Percentiles rank a stretch among this genome's conserved stretches.
Evolutionary conservation across 75 land plant species (phyloP).

Genomic region (Adiantum capillusveneris): DNA sequence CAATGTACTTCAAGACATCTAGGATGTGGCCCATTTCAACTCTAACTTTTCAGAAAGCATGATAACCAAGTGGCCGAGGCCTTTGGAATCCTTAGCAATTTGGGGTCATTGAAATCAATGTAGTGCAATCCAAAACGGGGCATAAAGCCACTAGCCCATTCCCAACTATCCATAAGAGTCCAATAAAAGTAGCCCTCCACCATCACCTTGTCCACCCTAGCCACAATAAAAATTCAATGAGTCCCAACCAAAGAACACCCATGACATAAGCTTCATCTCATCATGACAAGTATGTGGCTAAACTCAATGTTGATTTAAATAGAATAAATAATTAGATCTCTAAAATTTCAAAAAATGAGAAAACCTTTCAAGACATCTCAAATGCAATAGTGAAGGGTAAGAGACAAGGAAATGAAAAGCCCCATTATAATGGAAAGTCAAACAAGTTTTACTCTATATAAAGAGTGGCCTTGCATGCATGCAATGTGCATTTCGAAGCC

Average conservation of each 20-base stretch:
- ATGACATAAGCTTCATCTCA: too few relatives aligned
- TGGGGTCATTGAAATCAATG: slow-evolving; percentile 1
- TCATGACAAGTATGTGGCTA: too few relatives aligned
- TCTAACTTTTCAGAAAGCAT: background rate
- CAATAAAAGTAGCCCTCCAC: slow-evolving; percentile 17
- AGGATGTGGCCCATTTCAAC: too few relatives aligned
- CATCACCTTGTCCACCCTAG: background rate
- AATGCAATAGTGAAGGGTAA: too few relatives aligned
- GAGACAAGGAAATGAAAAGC: too few relatives aligned
- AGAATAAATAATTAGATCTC: background rate
- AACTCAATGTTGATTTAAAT: background rate
- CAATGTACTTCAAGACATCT: too few relatives aligned
- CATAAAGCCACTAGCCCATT: slow-evolving; percentile 14
- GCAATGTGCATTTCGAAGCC: too few relatives aligned
- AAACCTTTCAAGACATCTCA: too few relatives aligned
- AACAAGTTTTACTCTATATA: too few relatives aligned
- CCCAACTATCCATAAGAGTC: slow-evolving; percentile 18
- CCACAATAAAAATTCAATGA: background rate
- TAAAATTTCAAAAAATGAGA: background rate
- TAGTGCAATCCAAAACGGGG: slow-evolving; percentile 13
- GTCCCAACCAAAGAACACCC: too few relatives aligned
- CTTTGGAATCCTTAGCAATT: slow-evolving; percentile 3
- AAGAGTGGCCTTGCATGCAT: too few relatives aligned
- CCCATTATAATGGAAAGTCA: too few relatives aligned
- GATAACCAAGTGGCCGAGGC: slow-evolving; percentile 8